These are phyloP conservation scores for Galeopsis tetrahit DNA, from an alignment of 257 asterid species.

Conservation along the genomic window DNA sequence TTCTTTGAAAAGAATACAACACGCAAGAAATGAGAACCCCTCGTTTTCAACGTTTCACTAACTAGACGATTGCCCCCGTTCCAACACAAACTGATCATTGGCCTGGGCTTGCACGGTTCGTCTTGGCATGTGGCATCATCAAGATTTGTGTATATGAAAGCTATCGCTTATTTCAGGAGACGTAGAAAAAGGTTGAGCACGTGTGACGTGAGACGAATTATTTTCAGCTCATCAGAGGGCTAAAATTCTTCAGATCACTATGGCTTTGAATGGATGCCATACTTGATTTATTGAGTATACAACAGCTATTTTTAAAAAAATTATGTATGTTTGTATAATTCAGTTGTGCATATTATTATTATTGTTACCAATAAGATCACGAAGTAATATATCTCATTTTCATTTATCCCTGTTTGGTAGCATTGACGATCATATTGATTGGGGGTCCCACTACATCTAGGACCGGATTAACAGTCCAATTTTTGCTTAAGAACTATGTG, in stretches of 20 bases:
- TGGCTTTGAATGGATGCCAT: background rate
- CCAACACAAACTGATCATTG: conserved; percentile 8
- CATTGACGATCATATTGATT: background rate
- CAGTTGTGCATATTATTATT: background rate
- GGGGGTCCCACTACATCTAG: conserved; percentile 10
- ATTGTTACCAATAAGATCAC: background rate
- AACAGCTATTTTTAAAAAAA: background rate
- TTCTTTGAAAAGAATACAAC: background rate
- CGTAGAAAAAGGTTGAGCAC: conserved; percentile 11
- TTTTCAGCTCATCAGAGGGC: background rate
- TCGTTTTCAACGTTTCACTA: background rate
- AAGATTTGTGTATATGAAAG: conserved; percentile 20
- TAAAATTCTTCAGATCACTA: background rate
- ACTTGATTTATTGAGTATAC: conserved; percentile 5
- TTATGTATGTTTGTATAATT: background rate
- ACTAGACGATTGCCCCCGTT: background rate
- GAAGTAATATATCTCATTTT: background rate
- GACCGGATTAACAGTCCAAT: conserved; percentile 19
- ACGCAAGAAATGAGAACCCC: background rate
- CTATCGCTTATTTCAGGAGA: background rate
- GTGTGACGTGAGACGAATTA: background rate
- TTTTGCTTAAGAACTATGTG: background rate
- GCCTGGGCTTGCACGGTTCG: background rate
- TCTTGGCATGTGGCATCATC: background rate
- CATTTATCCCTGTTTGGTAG: conserved; percentile 21